Evolutionary conservation across 768 basidiomycete species (phyloP).

Genomic region (Suillus weaverae): DNA sequence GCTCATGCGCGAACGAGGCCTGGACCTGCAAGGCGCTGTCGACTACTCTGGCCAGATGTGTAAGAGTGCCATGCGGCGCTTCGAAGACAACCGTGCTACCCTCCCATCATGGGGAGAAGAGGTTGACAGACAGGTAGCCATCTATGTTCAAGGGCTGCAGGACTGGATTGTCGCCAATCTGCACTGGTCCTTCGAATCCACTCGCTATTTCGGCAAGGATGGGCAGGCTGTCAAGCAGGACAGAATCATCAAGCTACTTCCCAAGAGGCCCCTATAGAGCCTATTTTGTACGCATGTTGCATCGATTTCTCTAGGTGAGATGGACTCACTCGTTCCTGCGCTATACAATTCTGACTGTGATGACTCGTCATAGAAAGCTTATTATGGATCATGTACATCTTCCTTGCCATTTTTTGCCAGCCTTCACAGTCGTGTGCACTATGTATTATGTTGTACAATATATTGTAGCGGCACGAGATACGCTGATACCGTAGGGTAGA

Average conservation of each 20-base stretch:
- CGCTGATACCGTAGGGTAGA: too few relatives aligned
- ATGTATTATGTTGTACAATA: too few relatives aligned
- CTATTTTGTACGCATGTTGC: too few relatives aligned
- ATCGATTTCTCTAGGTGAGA: background rate
- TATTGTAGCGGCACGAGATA: too few relatives aligned
- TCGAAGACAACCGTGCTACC: background rate
- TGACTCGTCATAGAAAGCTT: too few relatives aligned
- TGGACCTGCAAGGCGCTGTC: background rate
- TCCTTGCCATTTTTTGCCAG: too few relatives aligned
- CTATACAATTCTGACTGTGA: too few relatives aligned
- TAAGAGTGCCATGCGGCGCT: background rate
- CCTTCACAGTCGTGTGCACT: too few relatives aligned
- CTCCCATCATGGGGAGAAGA: background rate
- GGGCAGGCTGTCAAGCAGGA: constrained; percentile 37
- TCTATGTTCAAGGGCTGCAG: background rate
- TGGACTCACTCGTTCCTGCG: background rate
- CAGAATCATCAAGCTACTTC: constrained; percentile 53
- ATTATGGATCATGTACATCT: too few relatives aligned
- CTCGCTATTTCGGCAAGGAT: constrained; percentile 64
- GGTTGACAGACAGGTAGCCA: background rate
- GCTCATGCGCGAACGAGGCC: background rate
- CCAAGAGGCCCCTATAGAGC: constrained; percentile 29
- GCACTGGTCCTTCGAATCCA: constrained; percentile 55
- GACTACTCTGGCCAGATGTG: background rate
- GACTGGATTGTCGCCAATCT: constrained; percentile 24